Evolutionary conservation across 1,284 basidiomycete species (phyloP).

Genomic region (Fomitiporia mediterranea): DNA sequence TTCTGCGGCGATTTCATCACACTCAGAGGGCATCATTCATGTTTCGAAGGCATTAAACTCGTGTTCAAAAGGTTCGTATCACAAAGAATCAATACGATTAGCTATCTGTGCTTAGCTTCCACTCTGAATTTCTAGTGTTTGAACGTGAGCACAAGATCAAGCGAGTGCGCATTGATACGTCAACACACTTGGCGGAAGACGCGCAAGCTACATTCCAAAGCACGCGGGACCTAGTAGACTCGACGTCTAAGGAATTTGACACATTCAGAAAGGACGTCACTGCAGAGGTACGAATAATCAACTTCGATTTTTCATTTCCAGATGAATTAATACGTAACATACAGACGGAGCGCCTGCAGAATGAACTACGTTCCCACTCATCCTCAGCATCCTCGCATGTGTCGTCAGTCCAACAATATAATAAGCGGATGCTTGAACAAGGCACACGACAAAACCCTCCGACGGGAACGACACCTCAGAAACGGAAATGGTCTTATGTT

Average conservation of each 20-base stretch:
- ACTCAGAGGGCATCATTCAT: constrained; percentile 49
- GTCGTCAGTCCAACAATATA: constrained; percentile 43
- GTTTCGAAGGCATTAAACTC: constrained; percentile 43
- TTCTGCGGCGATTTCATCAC: constrained; percentile 44
- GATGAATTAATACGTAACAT: neutral
- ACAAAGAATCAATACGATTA: neutral
- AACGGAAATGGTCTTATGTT: constrained; percentile 60
- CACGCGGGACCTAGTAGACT: constrained; percentile 26
- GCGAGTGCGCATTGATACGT: constrained; percentile 59
- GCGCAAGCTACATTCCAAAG: constrained; percentile 41
- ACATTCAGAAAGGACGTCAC: constrained; percentile 39
- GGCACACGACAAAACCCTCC: constrained; percentile 58
- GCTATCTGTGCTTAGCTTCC: neutral
- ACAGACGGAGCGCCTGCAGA: constrained; percentile 23
- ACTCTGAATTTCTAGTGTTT: constrained; percentile 41
- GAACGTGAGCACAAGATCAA: constrained; percentile 60
- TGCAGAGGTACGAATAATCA: constrained; percentile 42
- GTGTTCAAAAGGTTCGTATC: constrained; percentile 42
- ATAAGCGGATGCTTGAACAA: constrained; percentile 48
- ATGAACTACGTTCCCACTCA: constrained; percentile 38
- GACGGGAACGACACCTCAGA: constrained; percentile 68
- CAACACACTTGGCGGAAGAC: constrained; percentile 43
- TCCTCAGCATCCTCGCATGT: constrained; percentile 39
- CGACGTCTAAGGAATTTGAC: constrained; percentile 46
- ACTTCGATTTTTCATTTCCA: neutral